Evolutionary conservation across 23 red algal species (phyloP).

Genomic region (Gracilaria gracilis): DNA sequence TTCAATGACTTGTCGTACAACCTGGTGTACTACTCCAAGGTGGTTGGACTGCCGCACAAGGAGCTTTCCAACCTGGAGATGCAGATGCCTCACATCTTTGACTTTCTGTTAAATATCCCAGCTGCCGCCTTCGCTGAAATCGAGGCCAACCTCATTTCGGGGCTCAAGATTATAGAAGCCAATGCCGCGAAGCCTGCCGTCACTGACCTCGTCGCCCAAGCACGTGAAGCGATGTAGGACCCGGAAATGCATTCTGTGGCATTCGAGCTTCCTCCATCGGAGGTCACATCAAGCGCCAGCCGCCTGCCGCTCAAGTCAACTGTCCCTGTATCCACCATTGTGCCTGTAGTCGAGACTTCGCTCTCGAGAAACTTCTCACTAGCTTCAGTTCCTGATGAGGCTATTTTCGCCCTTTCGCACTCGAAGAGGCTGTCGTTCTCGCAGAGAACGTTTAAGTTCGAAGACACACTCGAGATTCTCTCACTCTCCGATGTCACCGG

Average conservation of each 20-base stretch:
- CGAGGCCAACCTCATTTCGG: conserved; percentile 38
- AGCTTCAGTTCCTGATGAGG: conserved; percentile 25
- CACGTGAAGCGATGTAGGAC: not conserved
- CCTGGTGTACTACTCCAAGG: conserved; percentile 88
- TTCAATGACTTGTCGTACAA: conserved; percentile 93
- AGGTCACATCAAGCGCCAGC: not conserved
- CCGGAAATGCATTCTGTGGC: not conserved
- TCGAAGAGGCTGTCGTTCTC: not conserved
- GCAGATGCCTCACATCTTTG: conserved; percentile 73
- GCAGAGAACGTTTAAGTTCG: not conserved
- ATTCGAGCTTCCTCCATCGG: not conserved
- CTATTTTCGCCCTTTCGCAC: not conserved
- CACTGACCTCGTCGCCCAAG: not conserved
- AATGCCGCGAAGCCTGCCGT: not conserved
- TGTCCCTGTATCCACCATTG: not conserved
- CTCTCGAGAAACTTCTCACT: conserved; percentile 52
- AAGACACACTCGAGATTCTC: conserved; percentile 19
- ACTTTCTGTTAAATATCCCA: conserved; percentile 77
- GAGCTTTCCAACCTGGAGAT: conserved; percentile 89
- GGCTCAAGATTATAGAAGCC: not conserved
- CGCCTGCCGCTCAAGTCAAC: not conserved
- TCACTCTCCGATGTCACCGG: conserved; percentile 23
- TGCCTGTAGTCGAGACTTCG: conserved; percentile 22
- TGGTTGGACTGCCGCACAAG: conserved; percentile 77
- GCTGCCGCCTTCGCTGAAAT: conserved; percentile 68